Evolutionary conservation across 2,329 filamentous ascomycete genomes (phyloP).

Genomic region (Bisporella sp.): DNA sequence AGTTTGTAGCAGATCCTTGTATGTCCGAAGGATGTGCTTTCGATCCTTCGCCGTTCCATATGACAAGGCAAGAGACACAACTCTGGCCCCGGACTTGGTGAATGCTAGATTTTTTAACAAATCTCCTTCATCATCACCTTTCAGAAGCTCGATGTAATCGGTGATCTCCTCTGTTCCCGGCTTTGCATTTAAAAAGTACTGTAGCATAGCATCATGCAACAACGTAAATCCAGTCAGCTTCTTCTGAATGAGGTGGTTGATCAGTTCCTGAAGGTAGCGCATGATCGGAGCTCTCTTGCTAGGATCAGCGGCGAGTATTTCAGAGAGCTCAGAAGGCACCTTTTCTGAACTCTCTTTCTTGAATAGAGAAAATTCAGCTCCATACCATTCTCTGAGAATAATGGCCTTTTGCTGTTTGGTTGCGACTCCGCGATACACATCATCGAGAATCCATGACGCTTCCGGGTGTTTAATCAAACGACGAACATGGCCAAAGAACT

Average conservation of each 20-base stretch:
- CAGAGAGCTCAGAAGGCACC: constrained; percentile 54
- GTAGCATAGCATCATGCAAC: constrained; percentile 95
- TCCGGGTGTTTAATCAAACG: constrained; percentile 94
- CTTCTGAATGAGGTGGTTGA: constrained; percentile 92
- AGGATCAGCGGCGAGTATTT: constrained; percentile 69
- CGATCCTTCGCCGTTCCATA: constrained; percentile 88
- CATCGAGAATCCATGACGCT: constrained; percentile 95
- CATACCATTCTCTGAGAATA: constrained; percentile 92
- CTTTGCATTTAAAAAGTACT: constrained; percentile 82
- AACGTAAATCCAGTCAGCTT: constrained; percentile 96
- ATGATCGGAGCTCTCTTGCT: constrained; percentile 86
- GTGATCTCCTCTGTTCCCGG: constrained; percentile 72
- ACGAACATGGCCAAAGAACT: constrained; percentile 91
- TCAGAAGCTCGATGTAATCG: constrained; percentile 84
- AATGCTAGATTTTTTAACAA: constrained; percentile 93
- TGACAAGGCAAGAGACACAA: constrained; percentile 76
- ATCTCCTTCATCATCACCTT: constrained; percentile 86
- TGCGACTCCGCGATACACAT: constrained; percentile 86
- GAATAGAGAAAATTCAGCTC: constrained; percentile 82
- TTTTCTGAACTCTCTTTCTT: constrained; percentile 48
- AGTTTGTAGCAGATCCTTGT: constrained; percentile 80
- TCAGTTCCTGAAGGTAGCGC: constrained; percentile 76
- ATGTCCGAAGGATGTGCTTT: constrained; percentile 79
- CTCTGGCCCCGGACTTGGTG: constrained; percentile 76
- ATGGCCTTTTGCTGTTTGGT: constrained; percentile 79